Evolutionary conservation across 2,329 filamentous ascomycete species (phyloP).

Genomic region (Fonsecaea multimorphosa): DNA sequence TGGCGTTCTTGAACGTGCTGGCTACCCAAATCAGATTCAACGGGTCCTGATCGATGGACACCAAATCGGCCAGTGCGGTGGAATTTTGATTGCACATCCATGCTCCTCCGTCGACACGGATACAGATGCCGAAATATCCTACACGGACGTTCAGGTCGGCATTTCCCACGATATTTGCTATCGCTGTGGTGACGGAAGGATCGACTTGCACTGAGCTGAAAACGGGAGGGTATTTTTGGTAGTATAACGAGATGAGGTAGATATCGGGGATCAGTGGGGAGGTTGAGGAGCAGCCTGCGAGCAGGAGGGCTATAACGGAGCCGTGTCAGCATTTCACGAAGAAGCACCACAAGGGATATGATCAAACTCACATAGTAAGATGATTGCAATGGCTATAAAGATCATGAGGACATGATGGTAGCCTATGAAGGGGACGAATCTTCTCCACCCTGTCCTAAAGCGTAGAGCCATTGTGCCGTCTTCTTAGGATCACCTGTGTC

Average conservation of each 20-base stretch:
- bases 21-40: conserved; percentile 97
- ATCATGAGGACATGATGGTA: conserved; percentile 96
- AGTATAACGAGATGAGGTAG: conserved; percentile 98
- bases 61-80: conserved; percentile 85
- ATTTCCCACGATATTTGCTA: conserved; percentile 85
- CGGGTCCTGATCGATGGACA: conserved; percentile 90
- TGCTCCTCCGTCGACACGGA: conserved; percentile 85
- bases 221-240: conserved; percentile 79
- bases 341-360: neutral
- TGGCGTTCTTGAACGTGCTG: conserved; percentile 95
- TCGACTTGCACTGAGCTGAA: conserved; percentile 89
- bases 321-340: neutral
- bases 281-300: conserved; percentile 95
- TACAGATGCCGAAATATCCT: conserved; percentile 97
- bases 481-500: conserved; percentile 3
- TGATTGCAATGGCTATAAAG: conserved; percentile 89
- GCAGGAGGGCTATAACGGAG: conserved; percentile 71
- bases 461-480: conserved; percentile 34
- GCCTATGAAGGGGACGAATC: conserved; percentile 66
- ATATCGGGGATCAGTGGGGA: conserved; percentile 94
- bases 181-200: conserved; percentile 82
- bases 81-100: conserved; percentile 98
- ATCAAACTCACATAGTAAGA: conserved; percentile 80
- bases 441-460: conserved; percentile 46
- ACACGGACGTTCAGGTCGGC: conserved; percentile 88